Evolutionary conservation across 1,284 basidiomycete genomes (phyloP).

Genomic region (Butyriboletus appendiculatus): DNA sequence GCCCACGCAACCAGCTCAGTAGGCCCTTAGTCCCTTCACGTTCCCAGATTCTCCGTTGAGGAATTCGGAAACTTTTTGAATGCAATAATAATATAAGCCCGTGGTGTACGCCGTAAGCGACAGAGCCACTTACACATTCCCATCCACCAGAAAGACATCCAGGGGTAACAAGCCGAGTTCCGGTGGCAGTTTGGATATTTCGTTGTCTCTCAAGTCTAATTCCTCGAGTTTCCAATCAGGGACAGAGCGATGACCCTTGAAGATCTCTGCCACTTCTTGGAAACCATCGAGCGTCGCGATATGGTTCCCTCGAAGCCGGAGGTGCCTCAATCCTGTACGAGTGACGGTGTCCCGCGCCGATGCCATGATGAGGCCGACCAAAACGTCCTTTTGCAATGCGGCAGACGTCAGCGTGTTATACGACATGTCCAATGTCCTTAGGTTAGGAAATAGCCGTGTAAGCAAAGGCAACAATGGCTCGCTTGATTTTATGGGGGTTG

Average conservation of each 20-base stretch:
- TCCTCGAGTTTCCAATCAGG: conserved; percentile 75
- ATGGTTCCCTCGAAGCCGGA: conserved; percentile 67
- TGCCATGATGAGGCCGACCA: conserved; percentile 53
- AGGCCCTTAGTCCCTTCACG: conserved; percentile 81
- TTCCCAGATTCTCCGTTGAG: conserved; percentile 77
- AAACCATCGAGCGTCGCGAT: conserved; percentile 64
- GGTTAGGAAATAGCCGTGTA: conserved; percentile 63
- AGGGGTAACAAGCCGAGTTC: conserved; percentile 72
- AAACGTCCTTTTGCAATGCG: conserved; percentile 46
- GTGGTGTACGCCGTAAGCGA: neutral
- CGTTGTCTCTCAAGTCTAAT: conserved; percentile 77
- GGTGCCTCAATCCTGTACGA: conserved; percentile 58
- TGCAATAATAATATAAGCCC: conserved; percentile 6
- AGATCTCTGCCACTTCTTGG: conserved; percentile 54
- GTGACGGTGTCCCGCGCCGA: conserved; percentile 16
- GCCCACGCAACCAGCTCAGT: conserved; percentile 69
- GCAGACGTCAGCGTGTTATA: conserved; percentile 64
- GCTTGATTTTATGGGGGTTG: conserved; percentile 42
- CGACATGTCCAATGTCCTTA: conserved; percentile 69
- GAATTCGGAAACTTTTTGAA: conserved; percentile 68
- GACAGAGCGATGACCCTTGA: conserved; percentile 62
- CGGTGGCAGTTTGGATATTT: conserved; percentile 63
- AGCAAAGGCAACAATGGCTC: conserved; percentile 60
- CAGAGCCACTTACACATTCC: conserved; percentile 67
- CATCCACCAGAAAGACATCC: conserved; percentile 79